Base-by-base conservation (phyloP, 352 stramenopile genomes). In the Lagenidium giganteum region DNA sequence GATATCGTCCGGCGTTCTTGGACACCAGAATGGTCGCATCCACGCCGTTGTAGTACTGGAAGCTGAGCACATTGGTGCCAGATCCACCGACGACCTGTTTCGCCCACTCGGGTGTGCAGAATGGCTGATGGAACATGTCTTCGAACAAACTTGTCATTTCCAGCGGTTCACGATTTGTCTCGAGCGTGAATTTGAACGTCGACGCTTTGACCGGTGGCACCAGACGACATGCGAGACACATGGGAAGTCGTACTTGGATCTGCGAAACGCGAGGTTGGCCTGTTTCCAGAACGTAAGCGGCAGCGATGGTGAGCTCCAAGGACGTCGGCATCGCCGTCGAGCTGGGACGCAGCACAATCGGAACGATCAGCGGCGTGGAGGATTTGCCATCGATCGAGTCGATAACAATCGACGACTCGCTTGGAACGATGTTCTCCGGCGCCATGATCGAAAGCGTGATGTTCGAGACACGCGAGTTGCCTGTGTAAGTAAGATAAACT, bases 1-100 rank as follows among this genome's bases (percentile, higher is more conserved):
- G 77, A 45, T 96, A 96, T 11, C 83, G 62, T 8, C 83, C 85
- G 0, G 71, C 79, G 38, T 90, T 95, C 47, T 96, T 96, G n/a
- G 83, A 96, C 14, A 92, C 83, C 4, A 96, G 58, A 33, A 96
- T 89, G 30, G 78, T 95, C 1, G 71, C 78, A 22, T 94, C 78
- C 6, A 78, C 69, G 16, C 81, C 82, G 46, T 89, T 88, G 60
- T 87, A 89, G 56, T 95, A 95, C 51, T 94, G 81, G 36, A 96
- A 87, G 41, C 79, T 93, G 30, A 95, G 51, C 24, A 93, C 76
- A 41, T 93, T 94, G 17, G 74, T 79, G 18, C 70, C 66, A 0
- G 61, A 54, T 7, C 75, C 71, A 5, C 64, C 71, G 2, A 70
- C 61, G 3, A 92, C 57, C 28, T 87, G 70, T 26, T 87, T 79